Evolutionary conservation across 371 early-diverging fungal species (phyloP).

Genomic region (Syncephalis plumigaleata): DNA sequence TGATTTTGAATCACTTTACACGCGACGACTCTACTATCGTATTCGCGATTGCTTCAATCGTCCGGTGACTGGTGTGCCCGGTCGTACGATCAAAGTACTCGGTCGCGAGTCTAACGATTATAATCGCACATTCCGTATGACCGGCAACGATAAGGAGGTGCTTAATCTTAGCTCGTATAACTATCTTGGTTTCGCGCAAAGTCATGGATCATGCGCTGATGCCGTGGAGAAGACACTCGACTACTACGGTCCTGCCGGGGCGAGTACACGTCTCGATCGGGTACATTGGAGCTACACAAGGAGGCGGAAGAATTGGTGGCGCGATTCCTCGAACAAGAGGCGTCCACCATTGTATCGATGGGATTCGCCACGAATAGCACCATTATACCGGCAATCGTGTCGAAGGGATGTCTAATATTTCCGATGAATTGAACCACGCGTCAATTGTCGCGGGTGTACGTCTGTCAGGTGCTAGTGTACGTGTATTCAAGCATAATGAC

Average conservation of each 20-base stretch:
- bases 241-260: conserved; percentile 41
- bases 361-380: conserved; percentile 99
- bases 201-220: conserved; percentile 82
- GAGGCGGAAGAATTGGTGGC: conserved; percentile 89
- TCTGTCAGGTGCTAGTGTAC: conserved; percentile 87
- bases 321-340: conserved; percentile 90
- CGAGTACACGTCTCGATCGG: conserved; percentile 56
- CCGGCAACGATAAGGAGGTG: conserved; percentile 13
- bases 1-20: conserved; percentile 96
- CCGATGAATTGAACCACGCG: conserved; percentile 96
- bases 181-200: conserved; percentile 96
- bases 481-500: conserved; percentile 94
- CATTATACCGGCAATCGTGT: conserved; percentile 83
- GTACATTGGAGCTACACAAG: conserved; percentile 42
- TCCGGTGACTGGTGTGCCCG: conserved; percentile 92
- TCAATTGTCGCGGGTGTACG: conserved; percentile 94
- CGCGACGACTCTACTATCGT: conserved; percentile 82
- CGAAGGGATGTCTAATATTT: conserved; percentile 89
- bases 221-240: conserved; percentile 57
- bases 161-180: conserved; percentile 98
- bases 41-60: conserved; percentile 96
- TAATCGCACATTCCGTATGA: conserved; percentile 58
- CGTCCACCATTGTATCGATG: conserved; percentile 91
- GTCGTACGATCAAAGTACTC: conserved; percentile 73
- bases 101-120: conserved; percentile 73